Conservation (phyloP, 257 asterid species). For the Jaltomata sinuosa region DNA sequence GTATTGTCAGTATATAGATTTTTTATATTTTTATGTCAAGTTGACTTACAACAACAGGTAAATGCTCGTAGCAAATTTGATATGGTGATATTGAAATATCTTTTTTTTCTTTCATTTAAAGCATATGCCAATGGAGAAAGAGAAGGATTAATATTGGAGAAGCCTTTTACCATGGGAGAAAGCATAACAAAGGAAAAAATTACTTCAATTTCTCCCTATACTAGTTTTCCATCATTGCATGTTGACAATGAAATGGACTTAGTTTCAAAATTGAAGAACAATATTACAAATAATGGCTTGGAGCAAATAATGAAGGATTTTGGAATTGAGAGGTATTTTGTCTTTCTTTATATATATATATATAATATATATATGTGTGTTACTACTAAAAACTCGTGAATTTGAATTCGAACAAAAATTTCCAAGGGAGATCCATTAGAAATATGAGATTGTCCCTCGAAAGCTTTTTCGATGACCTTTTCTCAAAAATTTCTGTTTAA, state of each 20-base stretch:
- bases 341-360: not conserved
- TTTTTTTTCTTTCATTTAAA: not conserved
- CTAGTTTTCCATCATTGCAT: not conserved
- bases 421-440: too few species aligned
- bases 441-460: too few species aligned
- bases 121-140: not conserved
- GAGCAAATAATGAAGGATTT: not conserved
- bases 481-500: too few species aligned
- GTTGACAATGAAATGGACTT: not conserved
- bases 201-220: not conserved
- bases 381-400: too few species aligned
- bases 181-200: not conserved
- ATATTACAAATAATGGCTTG: not conserved
- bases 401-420: not conserved
- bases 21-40: too few species aligned
- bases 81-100: too few species aligned
- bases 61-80: too few species aligned
- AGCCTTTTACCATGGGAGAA: not conserved
- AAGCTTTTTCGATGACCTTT: too few species aligned
- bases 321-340: not conserved
- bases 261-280: not conserved
- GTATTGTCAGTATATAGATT: too few species aligned
- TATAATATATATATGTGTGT: too few species aligned
- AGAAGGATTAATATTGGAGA: not conserved
- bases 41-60: too few species aligned